A percentile compares a stretch with the other conserved stretches of the same genome.
Conservation (phyloP, 257 asterid genomes). For the Solanum medicagineum region DNA sequence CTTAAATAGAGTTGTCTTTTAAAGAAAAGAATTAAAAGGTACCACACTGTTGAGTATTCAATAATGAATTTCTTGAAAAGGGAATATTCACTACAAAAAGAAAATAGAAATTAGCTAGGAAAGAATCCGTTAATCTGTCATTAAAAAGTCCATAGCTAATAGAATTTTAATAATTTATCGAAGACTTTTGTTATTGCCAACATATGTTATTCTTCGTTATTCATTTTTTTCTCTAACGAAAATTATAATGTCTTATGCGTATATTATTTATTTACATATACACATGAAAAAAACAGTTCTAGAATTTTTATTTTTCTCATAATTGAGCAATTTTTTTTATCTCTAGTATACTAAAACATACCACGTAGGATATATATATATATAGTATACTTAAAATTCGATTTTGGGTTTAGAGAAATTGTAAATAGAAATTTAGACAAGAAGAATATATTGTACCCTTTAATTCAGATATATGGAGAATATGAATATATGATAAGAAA, state of each 20-base stretch:
- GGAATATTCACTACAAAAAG: background rate
- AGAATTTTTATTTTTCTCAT: too few species aligned
- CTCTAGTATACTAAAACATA: background rate
- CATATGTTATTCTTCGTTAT: background rate
- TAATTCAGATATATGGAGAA: background rate
- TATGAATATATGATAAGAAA: background rate
- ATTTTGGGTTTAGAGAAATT: background rate
- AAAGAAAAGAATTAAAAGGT: background rate
- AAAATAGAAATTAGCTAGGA: background rate
- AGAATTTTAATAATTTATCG: background rate
- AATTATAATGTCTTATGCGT: background rate
- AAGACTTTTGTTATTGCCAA: background rate
- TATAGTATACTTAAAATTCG: too few species aligned
- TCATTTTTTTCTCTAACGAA: background rate
- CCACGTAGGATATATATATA: background rate
- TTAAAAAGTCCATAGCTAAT: background rate
- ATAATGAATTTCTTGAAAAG: background rate
- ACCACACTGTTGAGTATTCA: background rate
- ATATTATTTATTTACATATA: background rate
- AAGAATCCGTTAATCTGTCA: background rate
- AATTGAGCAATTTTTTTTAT: too few species aligned
- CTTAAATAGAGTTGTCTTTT: background rate
- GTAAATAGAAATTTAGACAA: background rate
- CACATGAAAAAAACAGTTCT: background rate
- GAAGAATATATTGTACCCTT: background rate